Percentiles rank a stretch among this genome's conserved stretches.
These are phyloP conservation scores for Hyaloscypha finlandica DNA, from an alignment of 495 filamentous ascomycete species.

Conservation along the genomic window DNA sequence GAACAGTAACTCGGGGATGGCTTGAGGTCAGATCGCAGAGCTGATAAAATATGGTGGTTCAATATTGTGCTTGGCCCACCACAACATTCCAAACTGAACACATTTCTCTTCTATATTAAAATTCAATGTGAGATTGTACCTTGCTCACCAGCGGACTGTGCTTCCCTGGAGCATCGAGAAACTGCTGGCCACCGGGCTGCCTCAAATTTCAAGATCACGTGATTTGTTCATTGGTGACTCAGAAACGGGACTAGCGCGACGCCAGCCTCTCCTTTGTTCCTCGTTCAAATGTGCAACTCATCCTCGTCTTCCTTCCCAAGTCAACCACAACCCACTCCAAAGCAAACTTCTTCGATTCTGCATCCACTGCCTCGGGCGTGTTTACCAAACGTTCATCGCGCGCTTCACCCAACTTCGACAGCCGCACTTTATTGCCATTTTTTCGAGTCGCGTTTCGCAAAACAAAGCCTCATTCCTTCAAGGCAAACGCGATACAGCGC, in stretches of 20 bases:
- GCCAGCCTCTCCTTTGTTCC: slow-evolving; percentile 7
- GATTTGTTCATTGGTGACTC: too few species aligned
- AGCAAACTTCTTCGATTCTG: slow-evolving; percentile 23
- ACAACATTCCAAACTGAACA: background rate
- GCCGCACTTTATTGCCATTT: slow-evolving; percentile 35
- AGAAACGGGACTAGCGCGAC: slow-evolving; percentile 1
- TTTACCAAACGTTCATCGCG: slow-evolving; percentile 29
- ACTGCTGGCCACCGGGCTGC: too few species aligned
- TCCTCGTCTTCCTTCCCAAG: background rate
- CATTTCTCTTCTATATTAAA: background rate
- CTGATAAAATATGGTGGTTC: background rate
- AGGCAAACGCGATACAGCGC: slow-evolving; percentile 19
- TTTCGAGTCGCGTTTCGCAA: slow-evolving; percentile 27
- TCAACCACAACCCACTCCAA: background rate
- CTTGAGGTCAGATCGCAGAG: background rate
- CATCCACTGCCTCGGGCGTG: slow-evolving; percentile 13
- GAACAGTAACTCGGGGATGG: background rate
- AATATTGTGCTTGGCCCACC: too few species aligned
- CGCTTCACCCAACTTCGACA: slow-evolving; percentile 48
- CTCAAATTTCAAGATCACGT: too few species aligned
- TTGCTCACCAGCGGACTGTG: too few species aligned
- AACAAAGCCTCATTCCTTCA: slow-evolving; percentile 25
- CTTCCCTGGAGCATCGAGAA: too few species aligned
- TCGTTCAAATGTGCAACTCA: background rate
- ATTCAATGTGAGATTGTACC: background rate